These are phyloP conservation scores for Sordaria brevicollis DNA, from an alignment of 495 filamentous ascomycete species.

Conservation along the genomic window DNA sequence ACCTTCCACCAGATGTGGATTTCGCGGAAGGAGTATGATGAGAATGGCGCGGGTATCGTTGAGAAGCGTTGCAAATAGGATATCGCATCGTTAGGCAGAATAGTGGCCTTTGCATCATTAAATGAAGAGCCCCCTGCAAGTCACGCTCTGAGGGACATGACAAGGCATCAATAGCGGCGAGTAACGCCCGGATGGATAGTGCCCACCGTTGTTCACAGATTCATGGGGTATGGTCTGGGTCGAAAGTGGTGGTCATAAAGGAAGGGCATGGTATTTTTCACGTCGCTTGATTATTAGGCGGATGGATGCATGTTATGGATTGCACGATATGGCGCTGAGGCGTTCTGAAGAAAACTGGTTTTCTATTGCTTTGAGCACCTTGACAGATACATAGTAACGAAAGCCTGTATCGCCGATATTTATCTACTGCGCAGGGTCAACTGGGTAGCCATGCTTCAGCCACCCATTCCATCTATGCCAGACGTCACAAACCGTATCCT, in stretches of 20 bases:
- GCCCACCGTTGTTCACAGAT: not conserved
- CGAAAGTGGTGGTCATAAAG: not conserved
- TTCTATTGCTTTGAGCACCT: not conserved
- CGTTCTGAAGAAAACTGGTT: not conserved
- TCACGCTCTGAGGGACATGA: not conserved
- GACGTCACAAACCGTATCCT: constrained; percentile 57
- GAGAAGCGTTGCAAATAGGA: constrained; percentile 68
- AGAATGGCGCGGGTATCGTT: constrained; percentile 59
- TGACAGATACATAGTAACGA: not conserved
- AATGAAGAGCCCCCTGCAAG: not conserved
- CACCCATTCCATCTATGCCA: constrained; percentile 56
- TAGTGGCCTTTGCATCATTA: not conserved
- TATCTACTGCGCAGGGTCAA: no score
- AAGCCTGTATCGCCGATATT: not conserved
- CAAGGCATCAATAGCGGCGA: not conserved
- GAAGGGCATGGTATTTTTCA: not conserved
- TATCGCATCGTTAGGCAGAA: not conserved
- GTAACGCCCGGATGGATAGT: not conserved
- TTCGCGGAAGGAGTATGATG: constrained; percentile 71
- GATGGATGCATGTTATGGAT: not conserved
- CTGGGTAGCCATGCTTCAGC: no score
- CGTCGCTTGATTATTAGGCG: not conserved
- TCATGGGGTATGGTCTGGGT: not conserved
- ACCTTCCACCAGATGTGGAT: constrained; percentile 99
- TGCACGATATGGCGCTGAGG: not conserved